These are phyloP conservation scores for Xerocomellus amylosporus DNA, from an alignment of 768 basidiomycete species.

Conservation along the genomic window DNA sequence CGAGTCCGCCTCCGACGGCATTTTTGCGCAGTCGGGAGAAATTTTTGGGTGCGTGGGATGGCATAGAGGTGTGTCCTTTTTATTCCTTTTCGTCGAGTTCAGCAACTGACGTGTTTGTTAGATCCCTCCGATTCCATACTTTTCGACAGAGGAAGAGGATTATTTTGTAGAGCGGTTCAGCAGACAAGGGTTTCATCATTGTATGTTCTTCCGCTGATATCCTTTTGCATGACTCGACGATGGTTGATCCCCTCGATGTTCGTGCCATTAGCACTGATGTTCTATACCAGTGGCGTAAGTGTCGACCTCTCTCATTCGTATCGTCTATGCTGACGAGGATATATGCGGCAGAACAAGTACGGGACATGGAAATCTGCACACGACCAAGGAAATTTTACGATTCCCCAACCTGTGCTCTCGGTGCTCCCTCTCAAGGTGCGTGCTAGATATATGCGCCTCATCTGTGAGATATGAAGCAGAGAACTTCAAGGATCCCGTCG, in stretches of 20 bases:
- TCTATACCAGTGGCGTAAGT: constrained; percentile 56
- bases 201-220: constrained; percentile 38
- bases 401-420: constrained; percentile 40
- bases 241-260: background rate
- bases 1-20: constrained; percentile 51
- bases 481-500: constrained; percentile 41
- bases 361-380: constrained; percentile 37
- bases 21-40: constrained; percentile 52
- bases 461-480: background rate
- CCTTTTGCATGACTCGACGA: background rate
- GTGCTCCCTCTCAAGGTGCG: constrained; percentile 40
- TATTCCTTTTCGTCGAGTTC: background rate
- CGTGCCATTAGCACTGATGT: constrained; percentile 51
- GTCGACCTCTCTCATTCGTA: background rate
- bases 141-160: constrained; percentile 60
- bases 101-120: constrained; percentile 19
- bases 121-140: constrained; percentile 63
- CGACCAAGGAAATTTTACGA: constrained; percentile 43
- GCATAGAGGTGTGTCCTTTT: constrained; percentile 18
- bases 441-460: background rate
- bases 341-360: constrained; percentile 35
- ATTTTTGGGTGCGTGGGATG: constrained; percentile 53
- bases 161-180: constrained; percentile 65
- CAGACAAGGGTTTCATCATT: constrained; percentile 56
- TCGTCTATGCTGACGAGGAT: background rate